Base-by-base conservation (phyloP, 2,329 filamentous ascomycete genomes). In the Phoma herbarum region DNA sequence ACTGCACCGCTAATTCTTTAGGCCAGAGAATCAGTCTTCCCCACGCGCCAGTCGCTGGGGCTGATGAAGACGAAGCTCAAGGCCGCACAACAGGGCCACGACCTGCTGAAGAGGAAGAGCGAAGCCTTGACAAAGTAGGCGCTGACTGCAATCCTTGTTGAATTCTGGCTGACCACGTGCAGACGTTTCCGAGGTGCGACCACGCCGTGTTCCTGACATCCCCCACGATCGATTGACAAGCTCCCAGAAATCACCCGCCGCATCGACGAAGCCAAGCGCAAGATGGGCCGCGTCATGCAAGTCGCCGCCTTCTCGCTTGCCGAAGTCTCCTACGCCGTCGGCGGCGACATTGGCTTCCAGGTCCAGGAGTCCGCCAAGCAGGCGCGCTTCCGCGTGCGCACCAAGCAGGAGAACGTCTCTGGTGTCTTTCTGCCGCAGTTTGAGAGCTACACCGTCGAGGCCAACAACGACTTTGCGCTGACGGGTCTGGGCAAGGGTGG, bases 261-360 rank as follows among this genome's bases (percentile, higher is more conserved):
- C 74, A 99, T 99, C 79, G 94, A 99, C 82, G 95, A 99, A 79
- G 95, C 95, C 41, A 99, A 99, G 81, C 91, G 93, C 71, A 99
- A 99, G 83, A 99, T 99, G 94, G 95, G 95, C 57, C 88, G 94
- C 31, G 95, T 99, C 35, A 99, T 99, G 95, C 94, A 98, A 79
- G 96, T 99, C 74, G 95, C 95, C 39, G 93, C 95, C 44, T 98
- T 99, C 81, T 98, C 94, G 42, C 86, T 99, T 18, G 95, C 95
- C 60, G 95, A 98, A 81, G 95, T 99, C 56, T 96, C 93, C 47
- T 99, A 99, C 74, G 95, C 95, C 25, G 93, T 97, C 26, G 95
- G 95, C 63, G 93, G 94, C 72, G 75, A 96, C 73, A 96, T 99
- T 71, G 91, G 90, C 62, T 99, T 97, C 81, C 95, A 99, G 81